phyloP scores from a whole-genome alignment of 169 alveolate genomes.

The Amoebophrya sp. region DNA sequence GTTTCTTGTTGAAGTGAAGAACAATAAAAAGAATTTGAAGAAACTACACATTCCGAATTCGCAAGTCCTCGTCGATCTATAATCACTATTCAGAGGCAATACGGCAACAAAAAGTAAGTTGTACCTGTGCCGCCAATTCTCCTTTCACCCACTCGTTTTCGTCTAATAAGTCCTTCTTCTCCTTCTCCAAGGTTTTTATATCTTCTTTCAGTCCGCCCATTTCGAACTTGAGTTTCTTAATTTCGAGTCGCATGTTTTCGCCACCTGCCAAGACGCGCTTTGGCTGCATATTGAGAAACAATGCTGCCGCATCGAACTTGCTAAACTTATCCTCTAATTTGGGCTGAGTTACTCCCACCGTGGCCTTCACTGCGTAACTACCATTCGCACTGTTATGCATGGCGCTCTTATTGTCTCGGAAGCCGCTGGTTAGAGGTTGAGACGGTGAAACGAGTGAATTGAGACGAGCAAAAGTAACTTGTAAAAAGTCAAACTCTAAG shows the following conservation, averaged over 20 bases:
- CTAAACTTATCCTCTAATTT: not conserved
- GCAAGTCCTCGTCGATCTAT: too few relatives aligned
- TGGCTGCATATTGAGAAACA: not conserved
- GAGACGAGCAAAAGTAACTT: too few relatives aligned
- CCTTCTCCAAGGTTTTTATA: not conserved
- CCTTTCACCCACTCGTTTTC: not conserved
- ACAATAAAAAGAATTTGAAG: too few relatives aligned
- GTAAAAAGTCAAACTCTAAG: too few relatives aligned
- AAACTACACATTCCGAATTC: too few relatives aligned
- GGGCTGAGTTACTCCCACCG: not conserved
- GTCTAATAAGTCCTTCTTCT: not conserved
- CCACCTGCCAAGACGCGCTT: not conserved
- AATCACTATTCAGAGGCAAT: not conserved
- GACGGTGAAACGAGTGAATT: too few relatives aligned
- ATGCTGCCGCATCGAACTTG: not conserved
- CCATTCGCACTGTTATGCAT: not conserved
- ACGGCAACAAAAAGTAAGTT: not conserved
- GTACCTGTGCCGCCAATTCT: constrained; percentile 5
- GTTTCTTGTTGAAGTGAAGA: too few relatives aligned
- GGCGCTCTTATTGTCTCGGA: not conserved
- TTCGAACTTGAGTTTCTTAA: not conserved
- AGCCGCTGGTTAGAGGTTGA: too few relatives aligned
- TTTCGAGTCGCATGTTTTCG: constrained; percentile 8
- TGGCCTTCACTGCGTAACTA: not conserved
- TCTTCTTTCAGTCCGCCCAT: not conserved